These are phyloP conservation scores for Piper betle DNA, from an alignment of 164 flowering plant genomes.

Conservation along the genomic window DNA sequence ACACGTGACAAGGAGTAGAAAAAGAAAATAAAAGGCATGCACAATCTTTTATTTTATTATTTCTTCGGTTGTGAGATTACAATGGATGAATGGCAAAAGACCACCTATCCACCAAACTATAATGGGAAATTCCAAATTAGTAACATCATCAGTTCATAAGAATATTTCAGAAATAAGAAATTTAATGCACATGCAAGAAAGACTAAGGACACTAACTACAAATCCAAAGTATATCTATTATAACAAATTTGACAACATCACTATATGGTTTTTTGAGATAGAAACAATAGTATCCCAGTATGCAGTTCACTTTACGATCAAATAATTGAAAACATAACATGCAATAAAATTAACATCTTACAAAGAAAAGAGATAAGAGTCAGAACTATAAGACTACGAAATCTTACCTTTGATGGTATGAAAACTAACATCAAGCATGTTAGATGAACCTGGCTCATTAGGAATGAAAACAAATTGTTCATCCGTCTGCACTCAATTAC, in stretches of 20 bases:
- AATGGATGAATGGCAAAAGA: not conserved
- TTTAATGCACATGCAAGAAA: no score
- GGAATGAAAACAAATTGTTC: conserved; percentile 53
- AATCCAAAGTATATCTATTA: no score
- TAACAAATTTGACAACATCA: no score
- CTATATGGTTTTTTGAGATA: no score
- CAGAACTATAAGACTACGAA: not conserved
- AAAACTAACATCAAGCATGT: conserved; percentile 44
- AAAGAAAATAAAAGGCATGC: not conserved
- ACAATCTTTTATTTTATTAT: not conserved
- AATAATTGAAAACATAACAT: not conserved
- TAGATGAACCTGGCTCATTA: conserved; percentile 42
- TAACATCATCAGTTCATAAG: not conserved
- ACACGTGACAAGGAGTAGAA: not conserved
- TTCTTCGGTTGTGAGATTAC: no score
- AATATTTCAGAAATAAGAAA: not conserved
- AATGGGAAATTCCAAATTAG: not conserved
- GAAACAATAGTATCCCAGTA: no score
- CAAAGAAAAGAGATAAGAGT: not conserved
- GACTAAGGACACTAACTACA: no score
- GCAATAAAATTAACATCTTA: not conserved
- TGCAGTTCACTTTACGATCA: not conserved
- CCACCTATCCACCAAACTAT: not conserved
- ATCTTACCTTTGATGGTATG: conserved; percentile 45
- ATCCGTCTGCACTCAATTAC: conserved; percentile 26